Base-by-base conservation (phyloP, 192 early-diverging fungal genomes). In the Podila clonocystis region DNA sequence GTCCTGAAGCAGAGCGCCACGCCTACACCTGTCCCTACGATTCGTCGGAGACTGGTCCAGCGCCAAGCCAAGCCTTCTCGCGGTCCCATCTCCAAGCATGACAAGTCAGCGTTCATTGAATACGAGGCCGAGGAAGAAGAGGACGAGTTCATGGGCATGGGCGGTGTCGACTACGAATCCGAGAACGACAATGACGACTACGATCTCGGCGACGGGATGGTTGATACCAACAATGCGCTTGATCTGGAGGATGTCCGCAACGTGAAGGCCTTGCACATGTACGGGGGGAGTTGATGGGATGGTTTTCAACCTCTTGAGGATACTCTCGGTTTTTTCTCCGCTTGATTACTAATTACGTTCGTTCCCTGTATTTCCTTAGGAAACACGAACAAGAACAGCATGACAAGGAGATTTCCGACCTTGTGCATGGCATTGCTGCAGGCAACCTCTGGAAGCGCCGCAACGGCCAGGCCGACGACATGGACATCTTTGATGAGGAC, bases 81-180 rank as follows among this genome's bases (percentile, higher is more conserved):
- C 7, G 67, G 22, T 19, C 20, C 55, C 11, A 26, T 68, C 11
- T 45, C 66, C 17, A 82, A 72, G 58, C 29, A 38, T 11, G 33
- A 62, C 9, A 83, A 75, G 52, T 75, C 82, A 5, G 65, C 65
- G 0, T 83, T 68, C 50, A 83, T 83, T 52, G 82, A 83, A 65
- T 74, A 83, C 33, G 82, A 83, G 41, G 82, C 82, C 64, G 82
- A 75, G 62, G 82, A 83, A 68, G 72, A 74, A 62, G 82, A 83
- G 24, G 82, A 83, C 30, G 82, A 83, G 48, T 34, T 63, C 30
- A 83, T 68, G 65, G 82, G 82, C 9, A 83, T 72, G 74, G 82
- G 82, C 52, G 82, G 82, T 7, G 45, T 75, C 36, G 82, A 83
- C 38, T 75, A 75, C 31, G 82, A 83, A 58, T 74, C 73, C 1